Evolutionary conservation across 306 rosid species (phyloP).

Genomic region (Pterocarpus santalinus): DNA sequence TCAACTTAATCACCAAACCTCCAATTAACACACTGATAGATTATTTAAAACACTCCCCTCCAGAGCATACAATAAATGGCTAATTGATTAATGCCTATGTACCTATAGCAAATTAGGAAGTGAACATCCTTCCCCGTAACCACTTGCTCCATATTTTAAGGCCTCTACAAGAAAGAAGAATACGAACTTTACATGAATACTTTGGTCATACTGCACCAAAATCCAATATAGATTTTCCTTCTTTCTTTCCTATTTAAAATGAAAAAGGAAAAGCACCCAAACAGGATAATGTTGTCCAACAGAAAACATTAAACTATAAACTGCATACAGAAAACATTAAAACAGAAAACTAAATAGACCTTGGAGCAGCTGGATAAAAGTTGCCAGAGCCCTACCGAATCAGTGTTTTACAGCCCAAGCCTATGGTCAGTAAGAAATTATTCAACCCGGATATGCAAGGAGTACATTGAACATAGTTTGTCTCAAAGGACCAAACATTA

Average conservation of each 20-base stretch:
- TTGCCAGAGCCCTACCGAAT: background rate
- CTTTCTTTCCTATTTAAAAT: too few relatives aligned
- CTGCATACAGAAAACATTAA: background rate
- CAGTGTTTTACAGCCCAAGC: background rate
- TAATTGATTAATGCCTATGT: slow-evolving; percentile 3
- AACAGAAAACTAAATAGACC: background rate
- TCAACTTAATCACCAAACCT: background rate
- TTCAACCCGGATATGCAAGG: background rate
- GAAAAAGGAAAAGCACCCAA: too few relatives aligned
- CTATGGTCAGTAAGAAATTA: background rate
- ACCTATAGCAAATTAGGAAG: background rate
- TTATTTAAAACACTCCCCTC: background rate
- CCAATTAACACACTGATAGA: background rate
- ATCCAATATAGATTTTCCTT: background rate
- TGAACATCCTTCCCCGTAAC: background rate
- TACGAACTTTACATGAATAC: background rate
- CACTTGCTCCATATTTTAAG: slow-evolving; percentile 1
- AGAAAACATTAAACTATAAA: background rate
- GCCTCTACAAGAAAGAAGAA: background rate
- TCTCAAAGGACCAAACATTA: background rate
- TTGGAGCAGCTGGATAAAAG: background rate
- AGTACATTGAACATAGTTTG: background rate
- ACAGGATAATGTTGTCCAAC: background rate
- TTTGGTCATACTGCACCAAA: background rate
- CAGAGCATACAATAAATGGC: background rate